These are phyloP conservation scores for Solanum dulcamara DNA, from an alignment of 257 asterid species.

Conservation along the genomic window DNA sequence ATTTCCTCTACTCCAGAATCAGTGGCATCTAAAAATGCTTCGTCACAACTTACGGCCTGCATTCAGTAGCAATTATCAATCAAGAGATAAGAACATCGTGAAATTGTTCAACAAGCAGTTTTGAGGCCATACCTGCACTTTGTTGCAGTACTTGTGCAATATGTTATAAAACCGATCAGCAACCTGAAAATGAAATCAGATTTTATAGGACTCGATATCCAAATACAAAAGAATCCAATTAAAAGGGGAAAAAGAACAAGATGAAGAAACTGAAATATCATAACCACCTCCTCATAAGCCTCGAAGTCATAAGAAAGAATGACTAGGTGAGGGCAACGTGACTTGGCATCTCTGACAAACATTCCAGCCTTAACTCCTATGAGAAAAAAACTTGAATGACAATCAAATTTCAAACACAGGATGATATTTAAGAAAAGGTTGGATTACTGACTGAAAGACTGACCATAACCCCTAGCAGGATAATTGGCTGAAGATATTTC, in stretches of 20 bases:
- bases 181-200: slow-evolving; percentile 42
- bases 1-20: slow-evolving; percentile 60
- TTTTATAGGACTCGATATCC: neutral
- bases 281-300: slow-evolving; percentile 86
- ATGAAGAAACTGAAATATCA: neutral
- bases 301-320: slow-evolving; percentile 79
- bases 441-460: slow-evolving; percentile 10
- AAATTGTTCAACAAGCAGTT: neutral
- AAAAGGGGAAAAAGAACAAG: neutral
- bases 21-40: slow-evolving; percentile 83
- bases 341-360: slow-evolving; percentile 93
- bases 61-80: slow-evolving; percentile 7
- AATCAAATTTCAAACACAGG: neutral
- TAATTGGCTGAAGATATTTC: slow-evolving; percentile 97
- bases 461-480: slow-evolving; percentile 87
- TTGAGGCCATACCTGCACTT: slow-evolving; percentile 59
- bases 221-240: neutral
- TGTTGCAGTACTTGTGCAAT: slow-evolving; percentile 80
- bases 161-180: slow-evolving; percentile 89
- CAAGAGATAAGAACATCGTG: slow-evolving; percentile 2
- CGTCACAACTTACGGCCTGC: slow-evolving; percentile 98
- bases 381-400: neutral
- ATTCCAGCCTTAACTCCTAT: slow-evolving; percentile 92
- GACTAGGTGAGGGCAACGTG: slow-evolving; percentile 79
- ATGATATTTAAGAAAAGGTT: neutral